phyloP scores from a whole-genome alignment of 768 basidiomycete genomes.

The Tremella mesenterica region DNA sequence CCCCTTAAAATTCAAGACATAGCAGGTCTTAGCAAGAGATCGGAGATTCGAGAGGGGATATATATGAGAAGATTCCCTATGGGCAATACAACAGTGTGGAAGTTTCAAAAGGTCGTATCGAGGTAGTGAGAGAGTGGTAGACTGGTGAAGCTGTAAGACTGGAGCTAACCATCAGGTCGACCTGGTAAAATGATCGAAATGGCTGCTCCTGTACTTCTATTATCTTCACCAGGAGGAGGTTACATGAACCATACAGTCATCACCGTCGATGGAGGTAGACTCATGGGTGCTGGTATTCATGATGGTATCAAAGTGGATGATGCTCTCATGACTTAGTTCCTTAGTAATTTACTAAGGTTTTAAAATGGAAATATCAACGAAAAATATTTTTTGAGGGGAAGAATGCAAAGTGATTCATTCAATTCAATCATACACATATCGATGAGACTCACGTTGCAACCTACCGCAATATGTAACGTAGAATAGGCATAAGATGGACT shows the following conservation, averaged over 20 bases:
- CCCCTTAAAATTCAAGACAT: background rate
- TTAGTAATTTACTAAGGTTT: too few relatives aligned
- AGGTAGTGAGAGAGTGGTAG: background rate
- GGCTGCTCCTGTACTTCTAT: slow-evolving; percentile 25
- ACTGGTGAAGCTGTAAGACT: background rate
- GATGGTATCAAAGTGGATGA: slow-evolving; percentile 19
- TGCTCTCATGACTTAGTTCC: slow-evolving; percentile 4
- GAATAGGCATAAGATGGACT: too few relatives aligned
- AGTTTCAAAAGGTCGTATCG: background rate
- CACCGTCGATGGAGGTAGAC: slow-evolving; percentile 19
- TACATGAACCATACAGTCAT: slow-evolving; percentile 29
- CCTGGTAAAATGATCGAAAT: slow-evolving; percentile 26
- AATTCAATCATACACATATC: too few relatives aligned
- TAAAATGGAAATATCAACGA: too few relatives aligned
- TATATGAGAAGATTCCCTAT: background rate
- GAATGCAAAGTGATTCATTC: too few relatives aligned
- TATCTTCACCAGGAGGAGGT: slow-evolving; percentile 18
- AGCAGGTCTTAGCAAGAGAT: background rate
- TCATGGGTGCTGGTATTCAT: slow-evolving; percentile 19
- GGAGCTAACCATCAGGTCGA: slow-evolving; percentile 19
- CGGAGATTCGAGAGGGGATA: background rate
- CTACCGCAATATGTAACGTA: too few relatives aligned
- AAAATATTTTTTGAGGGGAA: too few relatives aligned
- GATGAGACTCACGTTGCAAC: too few relatives aligned
- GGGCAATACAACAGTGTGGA: background rate